phyloP scores from a whole-genome alignment of 345 rosid genomes.

The Diplotaxis tenuifolia region DNA sequence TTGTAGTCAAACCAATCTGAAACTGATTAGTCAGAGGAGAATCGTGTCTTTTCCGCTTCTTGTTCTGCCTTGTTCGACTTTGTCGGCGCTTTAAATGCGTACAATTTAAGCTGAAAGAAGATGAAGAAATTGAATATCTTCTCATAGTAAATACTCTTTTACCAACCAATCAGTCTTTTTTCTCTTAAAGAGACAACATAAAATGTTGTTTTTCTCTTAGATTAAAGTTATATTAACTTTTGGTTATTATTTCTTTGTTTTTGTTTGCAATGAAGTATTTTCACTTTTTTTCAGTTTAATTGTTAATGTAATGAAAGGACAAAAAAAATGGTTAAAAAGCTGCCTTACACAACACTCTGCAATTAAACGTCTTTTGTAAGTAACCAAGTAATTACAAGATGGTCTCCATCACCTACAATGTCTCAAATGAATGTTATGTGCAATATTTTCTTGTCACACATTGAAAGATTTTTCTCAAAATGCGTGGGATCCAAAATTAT shows the following conservation, averaged over 20 bases:
- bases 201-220: not conserved
- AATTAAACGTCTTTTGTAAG: not conserved
- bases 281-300: not conserved
- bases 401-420: constrained; percentile 1
- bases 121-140: not conserved
- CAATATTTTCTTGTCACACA: not conserved
- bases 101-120: not conserved
- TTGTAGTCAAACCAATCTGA: not conserved
- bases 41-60: not conserved
- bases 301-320: not conserved
- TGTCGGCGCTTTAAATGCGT: constrained; percentile 36
- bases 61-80: constrained; percentile 11
- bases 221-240: too few relatives aligned
- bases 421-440: not conserved
- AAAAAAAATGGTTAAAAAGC: not conserved
- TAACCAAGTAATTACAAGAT: not conserved
- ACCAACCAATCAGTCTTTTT: not conserved
- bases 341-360: constrained; percentile 8
- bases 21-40: not conserved
- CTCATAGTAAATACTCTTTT: constrained; percentile 3
- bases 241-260: too few relatives aligned
- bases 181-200: not conserved
- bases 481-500: not conserved
- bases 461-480: not conserved
- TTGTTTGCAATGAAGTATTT: not conserved